Percentiles rank a stretch among this genome's conserved stretches.
These are phyloP conservation scores for Massariosphaeria phaeospora DNA, from an alignment of 495 filamentous ascomycete species.

Conservation along the genomic window DNA sequence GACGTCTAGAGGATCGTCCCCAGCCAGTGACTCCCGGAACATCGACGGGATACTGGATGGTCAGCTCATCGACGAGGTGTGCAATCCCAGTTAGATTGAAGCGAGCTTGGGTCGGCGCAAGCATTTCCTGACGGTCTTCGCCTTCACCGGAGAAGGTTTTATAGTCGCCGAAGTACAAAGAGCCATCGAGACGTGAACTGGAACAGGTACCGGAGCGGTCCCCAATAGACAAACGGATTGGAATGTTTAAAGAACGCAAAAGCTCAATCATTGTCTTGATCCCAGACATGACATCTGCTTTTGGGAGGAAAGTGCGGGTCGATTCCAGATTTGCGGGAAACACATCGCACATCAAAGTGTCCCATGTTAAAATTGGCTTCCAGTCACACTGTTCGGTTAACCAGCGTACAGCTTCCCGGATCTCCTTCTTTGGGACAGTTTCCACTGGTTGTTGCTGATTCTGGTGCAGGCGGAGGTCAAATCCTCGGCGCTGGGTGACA, in stretches of 20 bases:
- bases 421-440: conserved; percentile 8
- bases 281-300: conserved; percentile 15
- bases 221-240: conserved; percentile 24
- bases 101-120: conserved; percentile 20
- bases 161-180: conserved; percentile 26
- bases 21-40: conserved; percentile 25
- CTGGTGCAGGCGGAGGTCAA: neutral
- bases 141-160: conserved; percentile 20
- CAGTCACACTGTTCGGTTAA: conserved; percentile 20
- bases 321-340: conserved; percentile 26
- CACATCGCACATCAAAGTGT: conserved; percentile 27
- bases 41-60: conserved; percentile 28
- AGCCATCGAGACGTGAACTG: conserved; percentile 20
- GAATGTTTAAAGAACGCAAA: conserved; percentile 18
- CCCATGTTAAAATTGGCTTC: conserved; percentile 25
- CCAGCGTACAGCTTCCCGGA: conserved; percentile 23
- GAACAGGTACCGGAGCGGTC: conserved; percentile 14
- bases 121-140: conserved; percentile 10
- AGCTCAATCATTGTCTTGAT: conserved; percentile 18
- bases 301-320: conserved; percentile 13
- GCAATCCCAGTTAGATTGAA: conserved; percentile 29
- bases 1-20: conserved; percentile 4
- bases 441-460: conserved; percentile 10
- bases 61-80: conserved; percentile 29
- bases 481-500: conserved; percentile 11